phyloP scores from a whole-genome alignment of 306 rosid species.

The Astragalus membranaceus region DNA sequence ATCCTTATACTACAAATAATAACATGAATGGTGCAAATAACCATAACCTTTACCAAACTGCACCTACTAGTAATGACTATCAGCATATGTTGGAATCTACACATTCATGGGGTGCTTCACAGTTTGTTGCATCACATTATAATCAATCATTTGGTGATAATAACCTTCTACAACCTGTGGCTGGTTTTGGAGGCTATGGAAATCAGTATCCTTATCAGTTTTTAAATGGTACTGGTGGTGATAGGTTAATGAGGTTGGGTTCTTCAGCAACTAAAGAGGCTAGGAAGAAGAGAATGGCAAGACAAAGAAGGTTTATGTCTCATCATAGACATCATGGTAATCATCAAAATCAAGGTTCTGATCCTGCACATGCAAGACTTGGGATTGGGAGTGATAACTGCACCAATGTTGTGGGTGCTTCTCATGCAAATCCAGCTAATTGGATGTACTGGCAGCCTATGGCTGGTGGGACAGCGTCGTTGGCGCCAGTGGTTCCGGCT shows the following conservation, averaged over 20 bases:
- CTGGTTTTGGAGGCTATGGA: constrained; percentile 39
- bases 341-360: constrained; percentile 29
- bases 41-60: constrained; percentile 25
- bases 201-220: constrained; percentile 44
- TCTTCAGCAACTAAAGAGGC: constrained; percentile 93
- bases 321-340: constrained; percentile 47
- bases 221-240: constrained; percentile 33
- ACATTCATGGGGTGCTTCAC: constrained; percentile 55
- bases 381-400: constrained; percentile 41
- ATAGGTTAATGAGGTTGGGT: constrained; percentile 52
- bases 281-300: constrained; percentile 89
- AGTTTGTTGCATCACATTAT: constrained; percentile 44
- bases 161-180: constrained; percentile 1
- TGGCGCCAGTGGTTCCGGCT: constrained; percentile 4
- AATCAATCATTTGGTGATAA: constrained; percentile 38
- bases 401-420: constrained; percentile 20
- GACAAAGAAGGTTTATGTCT: constrained; percentile 55
- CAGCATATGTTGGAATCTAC: constrained; percentile 45
- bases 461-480: constrained; percentile 14
- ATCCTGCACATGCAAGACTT: constrained; percentile 40
- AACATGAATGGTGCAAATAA: neutral
- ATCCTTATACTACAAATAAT: constrained; percentile 27
- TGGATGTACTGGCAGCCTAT: constrained; percentile 81
- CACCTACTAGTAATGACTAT: constrained; percentile 23
- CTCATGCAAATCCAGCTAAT: constrained; percentile 36